A percentile compares a stretch with the other conserved stretches of the same genome.
Evolutionary conservation across 2,329 filamentous ascomycete genomes (phyloP).

Genomic region (Ploettnerulaceae sp.): DNA sequence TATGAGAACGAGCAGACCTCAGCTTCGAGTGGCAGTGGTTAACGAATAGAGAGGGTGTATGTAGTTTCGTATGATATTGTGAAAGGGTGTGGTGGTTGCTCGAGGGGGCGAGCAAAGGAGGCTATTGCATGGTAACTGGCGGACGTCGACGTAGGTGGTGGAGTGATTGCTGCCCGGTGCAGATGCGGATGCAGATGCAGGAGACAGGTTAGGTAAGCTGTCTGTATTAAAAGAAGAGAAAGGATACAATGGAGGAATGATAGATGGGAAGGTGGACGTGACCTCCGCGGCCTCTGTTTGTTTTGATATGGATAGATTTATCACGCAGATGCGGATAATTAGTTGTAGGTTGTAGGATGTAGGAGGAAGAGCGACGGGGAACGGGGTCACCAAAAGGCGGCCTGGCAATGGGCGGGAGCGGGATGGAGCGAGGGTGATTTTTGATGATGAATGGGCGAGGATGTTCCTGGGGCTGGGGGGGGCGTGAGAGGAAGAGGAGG

Average conservation of each 20-base stretch:
- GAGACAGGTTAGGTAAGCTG: background rate
- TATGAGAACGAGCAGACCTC: slow-evolving; percentile 8
- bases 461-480: no score
- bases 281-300: background rate
- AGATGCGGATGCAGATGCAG: background rate
- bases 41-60: slow-evolving; percentile 7
- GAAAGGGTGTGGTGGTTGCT: slow-evolving; percentile 14
- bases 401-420: slow-evolving; percentile 5
- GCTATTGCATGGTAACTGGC: slow-evolving; percentile 25
- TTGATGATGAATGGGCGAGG: slow-evolving; percentile 2
- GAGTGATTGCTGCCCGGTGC: background rate
- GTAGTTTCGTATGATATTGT: slow-evolving; percentile 6
- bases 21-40: slow-evolving; percentile 17
- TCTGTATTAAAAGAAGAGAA: slow-evolving; percentile 13
- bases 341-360: background rate
- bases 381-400: background rate
- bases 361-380: background rate
- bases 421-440: slow-evolving; percentile 3
- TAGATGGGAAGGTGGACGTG: slow-evolving; percentile 3
- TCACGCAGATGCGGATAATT: slow-evolving; percentile 1
- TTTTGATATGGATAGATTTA: background rate
- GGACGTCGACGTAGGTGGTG: slow-evolving; percentile 3
- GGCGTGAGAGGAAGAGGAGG: slow-evolving; percentile 6
- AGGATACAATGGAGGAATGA: background rate
- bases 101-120: slow-evolving; percentile 16